Evolutionary conservation across 75 land plant genomes (phyloP).

Genomic region (Sequoiadendron giganteum): DNA sequence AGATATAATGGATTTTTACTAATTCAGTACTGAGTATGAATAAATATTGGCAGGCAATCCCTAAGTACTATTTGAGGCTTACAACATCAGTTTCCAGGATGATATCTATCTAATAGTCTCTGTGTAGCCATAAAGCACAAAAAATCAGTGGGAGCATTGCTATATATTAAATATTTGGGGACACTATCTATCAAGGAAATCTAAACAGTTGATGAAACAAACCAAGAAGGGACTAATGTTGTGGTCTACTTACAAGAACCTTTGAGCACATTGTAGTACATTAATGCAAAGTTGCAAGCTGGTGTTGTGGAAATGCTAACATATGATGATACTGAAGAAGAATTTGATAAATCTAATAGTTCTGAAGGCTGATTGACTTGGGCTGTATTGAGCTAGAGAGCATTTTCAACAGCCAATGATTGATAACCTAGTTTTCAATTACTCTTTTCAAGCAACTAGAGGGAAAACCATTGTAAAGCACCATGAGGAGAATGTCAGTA

Average conservation of each 20-base stretch:
- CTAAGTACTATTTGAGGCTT: neutral
- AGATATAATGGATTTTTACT: neutral
- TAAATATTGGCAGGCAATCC: too few relatives aligned
- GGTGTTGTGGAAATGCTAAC: neutral
- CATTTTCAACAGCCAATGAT: neutral
- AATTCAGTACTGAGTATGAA: neutral
- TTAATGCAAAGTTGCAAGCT: neutral
- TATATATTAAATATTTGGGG: neutral
- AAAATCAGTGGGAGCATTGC: neutral
- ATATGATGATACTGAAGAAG: neutral
- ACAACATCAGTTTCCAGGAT: too few relatives aligned
- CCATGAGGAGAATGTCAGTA: neutral
- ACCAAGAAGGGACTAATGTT: neutral
- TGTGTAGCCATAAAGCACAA: neutral
- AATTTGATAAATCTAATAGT: too few relatives aligned
- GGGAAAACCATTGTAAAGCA: neutral
- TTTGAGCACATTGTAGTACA: neutral
- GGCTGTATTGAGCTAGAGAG: neutral
- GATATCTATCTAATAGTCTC: neutral
- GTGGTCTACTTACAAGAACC: neutral
- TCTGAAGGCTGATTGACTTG: neutral
- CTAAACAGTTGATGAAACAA: neutral
- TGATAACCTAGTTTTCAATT: neutral
- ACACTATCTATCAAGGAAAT: neutral
- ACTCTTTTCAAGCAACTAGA: neutral